Conservation (phyloP, 805 yeast genomes). For the Ogataea corticis region DNA sequence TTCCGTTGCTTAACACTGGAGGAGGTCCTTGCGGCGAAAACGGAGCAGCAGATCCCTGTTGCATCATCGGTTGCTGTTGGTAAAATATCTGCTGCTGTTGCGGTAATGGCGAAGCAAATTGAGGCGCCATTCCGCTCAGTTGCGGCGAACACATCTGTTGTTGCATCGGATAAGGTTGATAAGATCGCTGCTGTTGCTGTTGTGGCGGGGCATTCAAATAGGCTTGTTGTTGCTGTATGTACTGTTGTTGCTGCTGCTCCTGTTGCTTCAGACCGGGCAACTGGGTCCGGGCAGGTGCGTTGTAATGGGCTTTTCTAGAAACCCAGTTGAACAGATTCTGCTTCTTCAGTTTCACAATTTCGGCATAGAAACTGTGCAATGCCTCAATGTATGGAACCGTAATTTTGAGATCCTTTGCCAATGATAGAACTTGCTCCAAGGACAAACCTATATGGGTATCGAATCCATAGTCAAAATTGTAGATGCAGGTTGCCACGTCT, state of each 20-base stretch:
- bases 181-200: conserved; percentile 5
- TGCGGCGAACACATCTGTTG: conserved; percentile 1
- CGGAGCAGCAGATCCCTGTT: conserved; percentile 5
- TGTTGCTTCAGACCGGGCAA: conserved; percentile 1
- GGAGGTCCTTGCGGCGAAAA: conserved; percentile 1
- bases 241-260: conserved; percentile 8
- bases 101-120: neutral
- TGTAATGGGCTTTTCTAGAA: conserved; percentile 5
- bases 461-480: conserved; percentile 23
- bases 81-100: conserved; percentile 4
- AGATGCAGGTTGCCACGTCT: conserved; percentile 21
- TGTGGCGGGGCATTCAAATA: conserved; percentile 1
- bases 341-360: conserved; percentile 18
- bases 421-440: conserved; percentile 20
- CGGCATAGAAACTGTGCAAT: conserved; percentile 23
- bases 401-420: conserved; percentile 16
- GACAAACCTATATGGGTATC: conserved; percentile 21
- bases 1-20: conserved; percentile 6
- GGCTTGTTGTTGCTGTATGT: conserved; percentile 6
- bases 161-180: conserved; percentile 8
- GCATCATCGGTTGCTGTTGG: conserved; percentile 7
- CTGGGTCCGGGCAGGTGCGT: neutral
- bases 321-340: conserved; percentile 25
- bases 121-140: neutral
- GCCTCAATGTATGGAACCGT: conserved; percentile 25